Percentiles rank a stretch among this genome's conserved stretches.
These are phyloP conservation scores for Leccinum huronense DNA, from an alignment of 1,284 basidiomycete genomes.

Conservation along the genomic window DNA sequence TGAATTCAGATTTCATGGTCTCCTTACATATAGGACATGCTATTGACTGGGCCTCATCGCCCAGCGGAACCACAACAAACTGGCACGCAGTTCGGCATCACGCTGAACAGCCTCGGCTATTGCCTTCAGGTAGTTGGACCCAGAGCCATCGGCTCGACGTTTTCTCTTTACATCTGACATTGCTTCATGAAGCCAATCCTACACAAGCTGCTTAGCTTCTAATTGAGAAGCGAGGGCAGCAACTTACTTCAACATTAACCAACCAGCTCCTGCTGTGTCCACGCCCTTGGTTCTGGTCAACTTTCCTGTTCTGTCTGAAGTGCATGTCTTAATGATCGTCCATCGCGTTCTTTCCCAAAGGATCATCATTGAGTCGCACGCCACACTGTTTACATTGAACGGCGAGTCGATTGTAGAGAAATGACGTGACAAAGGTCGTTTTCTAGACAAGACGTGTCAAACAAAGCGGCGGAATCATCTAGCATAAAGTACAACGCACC, in stretches of 20 bases:
- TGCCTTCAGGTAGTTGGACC: conserved; percentile 53
- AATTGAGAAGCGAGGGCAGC: conserved; percentile 10
- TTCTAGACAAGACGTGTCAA: conserved; percentile 42
- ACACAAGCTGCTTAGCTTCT: conserved; percentile 18
- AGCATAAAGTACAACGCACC: conserved; percentile 44
- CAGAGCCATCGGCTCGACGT: conserved; percentile 52
- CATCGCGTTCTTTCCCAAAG: conserved; percentile 72
- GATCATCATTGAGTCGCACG: conserved; percentile 76
- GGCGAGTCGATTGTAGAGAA: conserved; percentile 75
- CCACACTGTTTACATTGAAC: conserved; percentile 95
- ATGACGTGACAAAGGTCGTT: conserved; percentile 58
- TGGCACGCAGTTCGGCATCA: conserved; percentile 75
- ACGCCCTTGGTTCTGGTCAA: conserved; percentile 79
- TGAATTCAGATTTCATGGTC: conserved; percentile 85
- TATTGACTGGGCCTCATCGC: conserved; percentile 74
- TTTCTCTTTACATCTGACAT: conserved; percentile 62
- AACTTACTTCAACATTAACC: conserved; percentile 73
- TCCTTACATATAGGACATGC: conserved; percentile 99
- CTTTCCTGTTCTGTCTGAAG: conserved; percentile 91
- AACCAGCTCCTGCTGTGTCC: conserved; percentile 95
- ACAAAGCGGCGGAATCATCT: conserved; percentile 6
- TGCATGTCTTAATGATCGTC: conserved; percentile 97
- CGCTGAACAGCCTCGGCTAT: conserved; percentile 67
- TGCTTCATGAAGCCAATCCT: conserved; percentile 86
- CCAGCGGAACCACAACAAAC: conserved; percentile 85